Evolutionary conservation across 805 yeast genomes (phyloP), one percentile per base, ranked within the genome.

Genomic region (Candida silvatica): DNA sequence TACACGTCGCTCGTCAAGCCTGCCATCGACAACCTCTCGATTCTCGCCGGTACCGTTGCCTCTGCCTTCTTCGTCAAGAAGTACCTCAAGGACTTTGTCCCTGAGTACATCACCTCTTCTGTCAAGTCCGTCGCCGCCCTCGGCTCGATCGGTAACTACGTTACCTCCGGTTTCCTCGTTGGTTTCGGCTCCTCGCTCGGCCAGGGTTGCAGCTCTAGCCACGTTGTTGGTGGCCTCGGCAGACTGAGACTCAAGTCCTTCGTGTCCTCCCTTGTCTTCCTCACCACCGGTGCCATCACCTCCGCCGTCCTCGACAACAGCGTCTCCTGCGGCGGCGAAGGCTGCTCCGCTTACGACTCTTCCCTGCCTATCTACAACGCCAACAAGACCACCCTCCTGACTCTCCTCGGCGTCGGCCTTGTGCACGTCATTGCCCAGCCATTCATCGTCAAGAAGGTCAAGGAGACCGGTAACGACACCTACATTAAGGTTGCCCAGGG

Each of bases 201-300:
- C 0, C 52, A 60, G 20, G 77, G 77, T 2, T 71, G 77, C 37
- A 71, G 77, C 2, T 69, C 75, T 0, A 77, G 77, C 3, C 77
- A 71, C 43, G 67, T 71, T 73, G 49, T 71, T 5, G 54, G 58
- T 15, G 77, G 77, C 0, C 34, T 71, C n/a, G 63, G 74, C 7
- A 52, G 76, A 31, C 43, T 66, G 4, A 52, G 74, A 31, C 34
- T 52, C 36, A 51, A 77, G 40, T 65, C 72, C 14, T 35, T 70
- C 11, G 61, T 61, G 5, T 74, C 77, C 1, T 67, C 74, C 1
- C 39, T 43, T 4, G 41, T 54, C 1, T 71, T 71, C 38, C 40
- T 56, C 3, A 5, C 47, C 2, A 41, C 54, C 5, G 75, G 67
- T 0, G 58, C 64, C 23, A 6, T 37, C 4, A 37, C 46, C 4